Conservation (phyloP, 805 yeast species). For the Clavispora carvajalis region DNA sequence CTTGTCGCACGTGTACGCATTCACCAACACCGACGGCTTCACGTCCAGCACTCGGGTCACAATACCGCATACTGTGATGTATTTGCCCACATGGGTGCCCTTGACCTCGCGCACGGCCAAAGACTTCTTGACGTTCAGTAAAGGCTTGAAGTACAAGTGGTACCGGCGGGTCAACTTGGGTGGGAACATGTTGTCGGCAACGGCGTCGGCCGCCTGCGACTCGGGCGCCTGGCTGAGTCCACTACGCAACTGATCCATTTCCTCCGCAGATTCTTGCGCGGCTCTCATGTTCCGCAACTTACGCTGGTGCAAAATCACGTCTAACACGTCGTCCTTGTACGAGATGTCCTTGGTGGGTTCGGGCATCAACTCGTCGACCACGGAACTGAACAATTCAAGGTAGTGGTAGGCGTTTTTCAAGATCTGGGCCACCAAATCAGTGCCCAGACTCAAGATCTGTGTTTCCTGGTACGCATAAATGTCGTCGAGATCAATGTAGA, state of each 20-base stretch:
- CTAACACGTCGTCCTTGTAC: constrained; percentile 85
- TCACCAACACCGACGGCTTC: constrained; percentile 84
- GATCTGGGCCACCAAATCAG: constrained; percentile 51
- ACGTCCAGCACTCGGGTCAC: constrained; percentile 95
- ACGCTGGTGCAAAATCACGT: constrained; percentile 88
- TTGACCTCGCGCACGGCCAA: constrained; percentile 86
- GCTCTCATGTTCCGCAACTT: constrained; percentile 72
- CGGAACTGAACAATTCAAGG: constrained; percentile 67
- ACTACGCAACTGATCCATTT: constrained; percentile 40
- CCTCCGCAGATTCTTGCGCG: constrained; percentile 62
- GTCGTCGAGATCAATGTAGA: constrained; percentile 81
- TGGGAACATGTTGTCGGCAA: constrained; percentile 58
- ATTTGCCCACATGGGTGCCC: constrained; percentile 77
- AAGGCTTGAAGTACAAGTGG: constrained; percentile 79
- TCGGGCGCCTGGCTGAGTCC: constrained; percentile 19
- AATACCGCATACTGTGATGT: constrained; percentile 88
- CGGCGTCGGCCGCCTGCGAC: constrained; percentile 9
- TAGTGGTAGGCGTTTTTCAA: constrained; percentile 73
- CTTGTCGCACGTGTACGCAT: constrained; percentile 94
- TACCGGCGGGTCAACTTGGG: constrained; percentile 83
- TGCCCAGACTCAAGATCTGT: constrained; percentile 15
- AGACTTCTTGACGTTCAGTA: constrained; percentile 49
- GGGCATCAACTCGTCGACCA: constrained; percentile 81
- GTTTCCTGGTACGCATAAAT: constrained; percentile 62
- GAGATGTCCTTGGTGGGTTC: constrained; percentile 74